phyloP scores from a whole-genome alignment of 441 rosid species.

The Gossypium schwendimanii region DNA sequence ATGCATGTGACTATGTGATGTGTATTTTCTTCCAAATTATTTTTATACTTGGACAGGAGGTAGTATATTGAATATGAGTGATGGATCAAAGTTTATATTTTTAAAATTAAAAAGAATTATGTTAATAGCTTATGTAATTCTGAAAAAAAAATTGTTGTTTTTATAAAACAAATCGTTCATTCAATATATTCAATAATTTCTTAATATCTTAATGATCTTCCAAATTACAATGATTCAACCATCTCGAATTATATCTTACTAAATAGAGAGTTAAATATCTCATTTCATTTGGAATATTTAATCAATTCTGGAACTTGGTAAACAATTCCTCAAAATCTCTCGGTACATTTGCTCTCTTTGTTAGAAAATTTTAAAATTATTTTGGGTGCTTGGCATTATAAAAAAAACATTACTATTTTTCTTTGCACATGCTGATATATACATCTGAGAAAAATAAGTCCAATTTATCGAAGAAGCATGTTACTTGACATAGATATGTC shows the following conservation, averaged over 20 bases:
- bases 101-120: background rate
- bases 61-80: too few relatives aligned
- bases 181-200: background rate
- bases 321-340: background rate
- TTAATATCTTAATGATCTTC: background rate
- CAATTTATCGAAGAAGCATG: background rate
- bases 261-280: background rate
- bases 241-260: background rate
- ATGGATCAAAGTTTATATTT: background rate
- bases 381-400: too few relatives aligned
- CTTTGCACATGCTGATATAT: constrained; percentile 1
- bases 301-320: background rate
- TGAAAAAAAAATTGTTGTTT: too few relatives aligned
- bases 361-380: too few relatives aligned
- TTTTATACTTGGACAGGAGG: background rate
- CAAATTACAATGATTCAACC: background rate
- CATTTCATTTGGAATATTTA: background rate
- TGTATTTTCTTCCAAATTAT: background rate
- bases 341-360: background rate
- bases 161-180: too few relatives aligned
- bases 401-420: background rate
- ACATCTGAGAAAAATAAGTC: background rate
- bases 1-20: background rate
- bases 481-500: constrained; percentile 8
- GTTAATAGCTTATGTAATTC: background rate